Evolutionary conservation across 805 yeast species (phyloP).

Genomic region (Tanozyma kutaoensis): DNA sequence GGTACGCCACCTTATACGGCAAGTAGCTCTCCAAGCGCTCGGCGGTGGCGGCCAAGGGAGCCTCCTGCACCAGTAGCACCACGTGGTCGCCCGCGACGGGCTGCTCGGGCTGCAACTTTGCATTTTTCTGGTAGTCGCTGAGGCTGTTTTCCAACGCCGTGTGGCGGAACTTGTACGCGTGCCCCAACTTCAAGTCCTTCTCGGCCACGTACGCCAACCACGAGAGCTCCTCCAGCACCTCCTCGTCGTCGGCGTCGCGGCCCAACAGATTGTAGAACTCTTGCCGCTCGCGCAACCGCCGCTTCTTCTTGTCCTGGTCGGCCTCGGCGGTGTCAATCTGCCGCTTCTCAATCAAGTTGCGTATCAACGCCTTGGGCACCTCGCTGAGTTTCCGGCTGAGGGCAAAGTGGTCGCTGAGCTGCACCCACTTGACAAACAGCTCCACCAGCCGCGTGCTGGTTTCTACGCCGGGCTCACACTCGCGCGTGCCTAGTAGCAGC

Average conservation of each 20-base stretch:
- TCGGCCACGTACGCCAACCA: conserved; percentile 27
- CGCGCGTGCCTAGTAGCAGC: conserved; percentile 27
- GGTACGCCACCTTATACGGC: too few species aligned
- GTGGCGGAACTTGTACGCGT: background rate
- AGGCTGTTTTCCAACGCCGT: background rate
- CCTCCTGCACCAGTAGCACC: too few species aligned
- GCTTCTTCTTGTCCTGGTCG: conserved; percentile 19
- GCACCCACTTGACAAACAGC: conserved; percentile 24
- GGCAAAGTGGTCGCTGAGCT: conserved; percentile 13
- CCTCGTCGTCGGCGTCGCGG: conserved; percentile 9
- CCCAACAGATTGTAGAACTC: conserved; percentile 25
- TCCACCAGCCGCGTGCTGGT: conserved; percentile 23
- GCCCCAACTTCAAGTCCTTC: conserved; percentile 14
- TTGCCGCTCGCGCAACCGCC: conserved; percentile 22
- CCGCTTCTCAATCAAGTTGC: conserved; percentile 23
- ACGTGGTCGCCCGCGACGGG: too few species aligned
- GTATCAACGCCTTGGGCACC: conserved; percentile 16
- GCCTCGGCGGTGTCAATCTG: conserved; percentile 21
- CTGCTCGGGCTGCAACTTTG: background rate
- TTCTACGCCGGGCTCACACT: conserved; percentile 14
- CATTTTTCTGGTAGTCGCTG: background rate
- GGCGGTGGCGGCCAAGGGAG: too few species aligned
- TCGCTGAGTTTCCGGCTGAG: conserved; percentile 12
- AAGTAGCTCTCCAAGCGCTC: too few species aligned
- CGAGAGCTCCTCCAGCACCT: conserved; percentile 6